These are phyloP conservation scores for Williopsis jadinii DNA, from an alignment of 1,139 yeast genomes.

Conservation along the genomic window DNA sequence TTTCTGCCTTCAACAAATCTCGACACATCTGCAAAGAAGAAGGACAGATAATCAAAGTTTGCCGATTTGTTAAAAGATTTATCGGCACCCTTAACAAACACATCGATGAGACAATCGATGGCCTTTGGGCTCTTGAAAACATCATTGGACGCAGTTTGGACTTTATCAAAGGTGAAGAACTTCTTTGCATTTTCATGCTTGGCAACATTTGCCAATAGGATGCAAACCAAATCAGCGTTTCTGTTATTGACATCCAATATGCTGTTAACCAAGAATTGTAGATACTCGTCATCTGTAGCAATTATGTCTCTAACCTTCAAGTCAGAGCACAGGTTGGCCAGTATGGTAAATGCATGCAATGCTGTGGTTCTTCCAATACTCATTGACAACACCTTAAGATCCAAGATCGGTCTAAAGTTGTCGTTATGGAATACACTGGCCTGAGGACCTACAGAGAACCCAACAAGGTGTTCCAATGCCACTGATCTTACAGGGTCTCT, in stretches of 20 bases:
- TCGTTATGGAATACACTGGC: slow-evolving; percentile 63
- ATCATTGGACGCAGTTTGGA: slow-evolving; percentile 6
- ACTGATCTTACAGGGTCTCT: slow-evolving; percentile 79
- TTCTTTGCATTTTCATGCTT: slow-evolving; percentile 60
- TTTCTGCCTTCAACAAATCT: slow-evolving; percentile 66
- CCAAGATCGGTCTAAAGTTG: slow-evolving; percentile 65
- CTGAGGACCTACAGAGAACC: slow-evolving; percentile 67
- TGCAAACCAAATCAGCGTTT: slow-evolving; percentile 79
- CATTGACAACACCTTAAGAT: slow-evolving; percentile 53
- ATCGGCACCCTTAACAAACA: slow-evolving; percentile 82
- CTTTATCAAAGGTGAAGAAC: slow-evolving; percentile 41
- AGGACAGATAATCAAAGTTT: slow-evolving; percentile 74
- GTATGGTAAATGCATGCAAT: slow-evolving; percentile 66
- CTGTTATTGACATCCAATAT: slow-evolving; percentile 51
- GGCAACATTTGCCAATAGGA: slow-evolving; percentile 77
- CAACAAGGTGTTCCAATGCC: slow-evolving; percentile 80
- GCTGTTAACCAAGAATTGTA: slow-evolving; percentile 42
- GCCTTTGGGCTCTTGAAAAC: slow-evolving; percentile 51
- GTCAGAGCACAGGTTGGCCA: slow-evolving; percentile 80
- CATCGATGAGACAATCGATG: slow-evolving; percentile 83
- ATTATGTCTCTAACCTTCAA: slow-evolving; percentile 48
- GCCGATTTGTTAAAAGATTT: slow-evolving; percentile 66
- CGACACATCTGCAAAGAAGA: slow-evolving; percentile 86
- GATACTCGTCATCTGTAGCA: slow-evolving; percentile 55
- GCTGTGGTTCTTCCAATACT: slow-evolving; percentile 50